Evolutionary conservation across 768 basidiomycete genomes (phyloP).

Genomic region (Trametes villosa): DNA sequence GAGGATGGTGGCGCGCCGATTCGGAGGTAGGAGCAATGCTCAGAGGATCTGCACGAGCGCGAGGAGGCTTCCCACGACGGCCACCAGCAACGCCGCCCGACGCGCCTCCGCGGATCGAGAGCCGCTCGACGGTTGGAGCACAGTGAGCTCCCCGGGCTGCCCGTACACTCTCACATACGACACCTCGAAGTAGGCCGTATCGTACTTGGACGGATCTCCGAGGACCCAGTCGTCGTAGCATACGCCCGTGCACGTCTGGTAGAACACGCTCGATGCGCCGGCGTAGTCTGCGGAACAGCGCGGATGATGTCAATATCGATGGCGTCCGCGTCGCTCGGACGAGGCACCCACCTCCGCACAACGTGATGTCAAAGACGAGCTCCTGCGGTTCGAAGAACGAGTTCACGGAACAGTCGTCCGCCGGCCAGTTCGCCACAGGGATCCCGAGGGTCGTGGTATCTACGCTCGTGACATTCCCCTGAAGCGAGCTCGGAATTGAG

Average conservation of each 20-base stretch:
- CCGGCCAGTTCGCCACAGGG: slow-evolving; percentile 73
- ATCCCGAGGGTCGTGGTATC: slow-evolving; percentile 62
- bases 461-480: slow-evolving; percentile 52
- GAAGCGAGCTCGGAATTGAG: slow-evolving; percentile 51
- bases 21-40: neutral
- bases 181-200: slow-evolving; percentile 75
- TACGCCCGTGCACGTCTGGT: slow-evolving; percentile 62
- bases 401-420: slow-evolving; percentile 55
- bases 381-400: slow-evolving; percentile 64
- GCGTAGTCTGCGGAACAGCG: slow-evolving; percentile 41
- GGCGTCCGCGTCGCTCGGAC: slow-evolving; percentile 21
- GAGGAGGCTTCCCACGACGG: slow-evolving; percentile 9
- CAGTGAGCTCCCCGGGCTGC: slow-evolving; percentile 32
- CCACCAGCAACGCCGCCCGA: neutral
- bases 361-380: slow-evolving; percentile 75
- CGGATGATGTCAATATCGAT: slow-evolving; percentile 5
- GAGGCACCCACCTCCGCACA: slow-evolving; percentile 57
- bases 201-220: slow-evolving; percentile 62
- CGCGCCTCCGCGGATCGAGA: slow-evolving; percentile 22
- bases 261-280: slow-evolving; percentile 54
- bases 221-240: slow-evolving; percentile 77
- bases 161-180: slow-evolving; percentile 36
- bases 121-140: slow-evolving; percentile 24
- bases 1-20: neutral
- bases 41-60: slow-evolving; percentile 9